A percentile compares a stretch with the other conserved stretches of the same genome.
phyloP scores from a whole-genome alignment of 1,284 basidiomycete species.

The Malassezia slooffiae region DNA sequence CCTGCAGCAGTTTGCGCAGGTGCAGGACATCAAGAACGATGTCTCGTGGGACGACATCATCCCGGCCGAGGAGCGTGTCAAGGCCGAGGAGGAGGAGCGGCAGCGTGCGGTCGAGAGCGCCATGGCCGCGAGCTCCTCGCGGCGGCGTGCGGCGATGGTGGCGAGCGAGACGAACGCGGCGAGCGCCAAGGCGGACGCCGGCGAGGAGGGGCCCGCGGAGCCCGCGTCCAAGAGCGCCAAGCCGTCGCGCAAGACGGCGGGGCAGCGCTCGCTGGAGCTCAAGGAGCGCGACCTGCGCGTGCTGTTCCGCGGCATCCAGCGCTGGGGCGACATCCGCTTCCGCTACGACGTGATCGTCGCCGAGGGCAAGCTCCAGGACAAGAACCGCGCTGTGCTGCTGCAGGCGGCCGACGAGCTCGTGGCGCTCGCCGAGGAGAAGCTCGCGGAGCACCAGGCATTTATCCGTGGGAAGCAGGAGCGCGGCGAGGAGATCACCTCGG shows the following conservation, averaged over 20 bases:
- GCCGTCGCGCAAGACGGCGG: constrained; percentile 56
- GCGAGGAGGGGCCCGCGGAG: constrained; percentile 41
- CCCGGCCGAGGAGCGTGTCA: constrained; percentile 77
- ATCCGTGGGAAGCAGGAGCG: constrained; percentile 51
- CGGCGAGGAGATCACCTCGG: constrained; percentile 57
- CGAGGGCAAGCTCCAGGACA: constrained; percentile 85
- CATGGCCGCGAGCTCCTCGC: constrained; percentile 51
- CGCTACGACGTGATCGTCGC: constrained; percentile 85
- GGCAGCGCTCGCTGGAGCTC: constrained; percentile 85
- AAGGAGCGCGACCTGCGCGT: constrained; percentile 95
- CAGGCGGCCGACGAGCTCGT: constrained; percentile 89
- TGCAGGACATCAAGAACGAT: constrained; percentile 96
- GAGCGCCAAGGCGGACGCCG: constrained; percentile 63
- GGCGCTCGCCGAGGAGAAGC: constrained; percentile 68
- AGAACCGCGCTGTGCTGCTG: constrained; percentile 83
- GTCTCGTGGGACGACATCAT: constrained; percentile 95
- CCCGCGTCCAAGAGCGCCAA: constrained; percentile 53
- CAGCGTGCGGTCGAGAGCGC: constrained; percentile 57
- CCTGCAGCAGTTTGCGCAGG: constrained; percentile 84
- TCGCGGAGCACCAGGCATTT: constrained; percentile 65
- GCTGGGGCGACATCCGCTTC: constrained; percentile 92
- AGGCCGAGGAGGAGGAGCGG: constrained; percentile 55
- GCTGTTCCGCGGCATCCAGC: constrained; percentile 83
- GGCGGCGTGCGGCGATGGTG: constrained; percentile 18
- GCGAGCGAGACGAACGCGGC: constrained; percentile 2